These are phyloP conservation scores for Triticum timopheevii DNA, from an alignment of 176 grass and related monocot species.

Conservation along the genomic window DNA sequence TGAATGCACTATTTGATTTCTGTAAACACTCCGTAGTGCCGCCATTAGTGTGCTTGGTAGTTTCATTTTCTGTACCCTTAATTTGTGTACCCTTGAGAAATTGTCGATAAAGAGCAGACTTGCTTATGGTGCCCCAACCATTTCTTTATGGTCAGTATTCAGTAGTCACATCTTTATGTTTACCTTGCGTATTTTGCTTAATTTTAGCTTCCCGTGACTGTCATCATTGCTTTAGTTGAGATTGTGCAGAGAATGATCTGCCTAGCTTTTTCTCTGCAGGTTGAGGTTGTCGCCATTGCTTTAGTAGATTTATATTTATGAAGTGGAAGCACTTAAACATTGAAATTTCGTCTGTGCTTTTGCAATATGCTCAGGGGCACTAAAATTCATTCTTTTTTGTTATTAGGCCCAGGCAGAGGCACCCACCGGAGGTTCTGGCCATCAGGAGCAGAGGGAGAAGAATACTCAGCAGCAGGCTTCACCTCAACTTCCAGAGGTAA, in stretches of 20 bases:
- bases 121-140: not conserved
- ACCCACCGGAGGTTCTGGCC: too few relatives aligned
- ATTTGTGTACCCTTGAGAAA: not conserved
- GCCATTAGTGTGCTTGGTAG: not conserved
- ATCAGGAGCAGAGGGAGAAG: not conserved
- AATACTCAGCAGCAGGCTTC: not conserved
- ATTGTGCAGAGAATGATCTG: not conserved
- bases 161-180: not conserved
- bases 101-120: not conserved
- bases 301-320: too few relatives aligned
- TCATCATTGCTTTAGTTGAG: not conserved
- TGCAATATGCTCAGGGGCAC: too few relatives aligned
- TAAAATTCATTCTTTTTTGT: too few relatives aligned
- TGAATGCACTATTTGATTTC: not conserved
- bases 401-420: too few relatives aligned
- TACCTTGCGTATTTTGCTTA: not conserved
- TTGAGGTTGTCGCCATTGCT: not conserved
- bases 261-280: not conserved
- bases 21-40: not conserved
- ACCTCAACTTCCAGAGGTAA: not conserved
- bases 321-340: too few relatives aligned
- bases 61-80: not conserved
- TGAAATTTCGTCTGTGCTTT: too few relatives aligned
- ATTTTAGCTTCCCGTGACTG: not conserved
- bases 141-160: not conserved